Percentiles rank a stretch among this genome's conserved stretches.
Evolutionary conservation across 106 monocot genomes (phyloP).

Genomic region (Alisma plantagoaquatica): DNA sequence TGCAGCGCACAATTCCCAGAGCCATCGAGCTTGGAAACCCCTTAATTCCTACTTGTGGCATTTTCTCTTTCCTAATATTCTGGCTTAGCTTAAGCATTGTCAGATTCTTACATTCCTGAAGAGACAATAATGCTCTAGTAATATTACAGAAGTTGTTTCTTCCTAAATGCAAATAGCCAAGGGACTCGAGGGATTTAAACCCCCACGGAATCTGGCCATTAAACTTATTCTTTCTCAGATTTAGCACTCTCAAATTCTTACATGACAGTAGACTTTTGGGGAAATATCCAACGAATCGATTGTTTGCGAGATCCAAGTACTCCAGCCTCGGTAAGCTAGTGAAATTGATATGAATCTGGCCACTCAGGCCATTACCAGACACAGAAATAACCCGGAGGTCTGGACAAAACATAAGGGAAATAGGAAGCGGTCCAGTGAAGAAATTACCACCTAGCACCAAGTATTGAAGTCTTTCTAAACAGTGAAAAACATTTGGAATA

Average conservation of each 20-base stretch:
- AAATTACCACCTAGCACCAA: conserved; percentile 36
- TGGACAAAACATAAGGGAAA: conserved; percentile 20
- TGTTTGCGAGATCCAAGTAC: conserved; percentile 52
- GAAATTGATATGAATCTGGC: conserved; percentile 42
- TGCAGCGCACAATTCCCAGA: conserved; percentile 52
- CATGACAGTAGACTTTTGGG: conserved; percentile 40
- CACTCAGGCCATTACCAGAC: conserved; percentile 44
- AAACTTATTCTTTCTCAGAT: conserved; percentile 47
- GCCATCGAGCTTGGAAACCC: conserved; percentile 35
- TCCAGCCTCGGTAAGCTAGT: conserved; percentile 27
- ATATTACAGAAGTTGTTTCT: conserved; percentile 59
- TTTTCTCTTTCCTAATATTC: conserved; percentile 50
- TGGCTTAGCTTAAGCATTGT: conserved; percentile 53
- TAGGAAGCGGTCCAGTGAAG: conserved; percentile 40
- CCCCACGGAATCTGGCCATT: conserved; percentile 39
- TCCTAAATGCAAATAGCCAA: conserved; percentile 46
- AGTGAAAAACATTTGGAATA: conserved; percentile 51
- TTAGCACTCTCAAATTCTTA: conserved; percentile 31
- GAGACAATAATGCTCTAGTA: conserved; percentile 25
- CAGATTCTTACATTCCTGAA: conserved; percentile 44
- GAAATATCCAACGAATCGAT: conserved; percentile 38
- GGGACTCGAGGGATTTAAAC: conserved; percentile 41
- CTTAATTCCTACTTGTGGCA: conserved; percentile 14
- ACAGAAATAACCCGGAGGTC: conserved; percentile 33
- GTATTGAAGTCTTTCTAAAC: conserved; percentile 30